Conservation (phyloP, 768 basidiomycete genomes). For the Tricholoma saponaceum region DNA sequence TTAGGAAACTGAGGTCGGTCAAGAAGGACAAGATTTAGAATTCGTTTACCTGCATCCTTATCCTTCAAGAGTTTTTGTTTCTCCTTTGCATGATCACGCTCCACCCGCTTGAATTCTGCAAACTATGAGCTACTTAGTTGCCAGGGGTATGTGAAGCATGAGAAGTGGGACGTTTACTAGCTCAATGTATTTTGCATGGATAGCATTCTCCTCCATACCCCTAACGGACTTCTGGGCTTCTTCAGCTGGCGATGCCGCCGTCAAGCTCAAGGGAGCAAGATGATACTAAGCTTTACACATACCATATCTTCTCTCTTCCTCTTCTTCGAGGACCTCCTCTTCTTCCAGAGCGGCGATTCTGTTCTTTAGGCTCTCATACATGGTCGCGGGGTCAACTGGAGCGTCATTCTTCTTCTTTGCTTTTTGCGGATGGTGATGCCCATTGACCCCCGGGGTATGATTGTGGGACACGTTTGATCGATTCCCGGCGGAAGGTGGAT, state of each 20-base stretch:
- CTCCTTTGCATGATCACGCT: constrained; percentile 88
- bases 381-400: constrained; percentile 75
- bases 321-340: constrained; percentile 82
- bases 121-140: constrained; percentile 45
- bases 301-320: constrained; percentile 81
- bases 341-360: constrained; percentile 88
- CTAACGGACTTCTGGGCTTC: constrained; percentile 85
- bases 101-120: constrained; percentile 81
- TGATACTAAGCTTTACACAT: constrained; percentile 22
- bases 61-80: constrained; percentile 89
- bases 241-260: constrained; percentile 51
- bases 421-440: constrained; percentile 41
- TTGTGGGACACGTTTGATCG: constrained; percentile 23
- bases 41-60: constrained; percentile 72
- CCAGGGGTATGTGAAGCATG: constrained; percentile 13
- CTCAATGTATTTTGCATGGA: constrained; percentile 86
- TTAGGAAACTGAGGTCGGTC: constrained; percentile 5
- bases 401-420: constrained; percentile 72
- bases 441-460: constrained; percentile 38
- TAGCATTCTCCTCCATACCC: constrained; percentile 76
- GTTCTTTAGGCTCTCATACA: constrained; percentile 87
- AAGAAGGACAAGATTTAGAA: constrained; percentile 5
- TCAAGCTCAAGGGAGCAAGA: constrained; percentile 15
- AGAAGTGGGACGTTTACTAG: constrained; percentile 48
- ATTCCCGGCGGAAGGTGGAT: constrained; percentile 23